Conservation (phyloP, 176 grass and related monocot species). For the Ampelocalamus luodianensis region DNA sequence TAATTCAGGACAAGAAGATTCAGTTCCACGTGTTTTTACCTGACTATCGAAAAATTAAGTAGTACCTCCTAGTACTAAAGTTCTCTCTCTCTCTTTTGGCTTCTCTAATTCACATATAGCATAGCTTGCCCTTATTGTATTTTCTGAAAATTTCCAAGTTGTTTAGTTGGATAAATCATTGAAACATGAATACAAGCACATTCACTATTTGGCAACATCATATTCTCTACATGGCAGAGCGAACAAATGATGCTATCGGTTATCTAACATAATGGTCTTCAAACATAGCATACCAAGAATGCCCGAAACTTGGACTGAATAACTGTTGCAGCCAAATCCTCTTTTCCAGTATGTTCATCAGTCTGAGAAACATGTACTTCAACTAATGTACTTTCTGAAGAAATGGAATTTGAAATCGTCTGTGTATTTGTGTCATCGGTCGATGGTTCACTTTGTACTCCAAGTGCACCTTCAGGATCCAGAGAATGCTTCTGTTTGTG, state of each 20-base stretch:
- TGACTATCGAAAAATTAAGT: slow-evolving; percentile 38
- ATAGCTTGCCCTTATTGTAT: background rate
- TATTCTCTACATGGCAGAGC: background rate
- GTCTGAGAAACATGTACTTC: slow-evolving; percentile 44
- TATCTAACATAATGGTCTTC: background rate
- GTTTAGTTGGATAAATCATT: slow-evolving; percentile 12
- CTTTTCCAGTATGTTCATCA: slow-evolving; percentile 51
- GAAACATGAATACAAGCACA: slow-evolving; percentile 21
- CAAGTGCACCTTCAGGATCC: slow-evolving; percentile 38
- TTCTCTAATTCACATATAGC: slow-evolving; percentile 12
- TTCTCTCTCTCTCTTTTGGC: slow-evolving; percentile 34
- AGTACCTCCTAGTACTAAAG: slow-evolving; percentile 12
- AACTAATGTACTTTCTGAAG: slow-evolving; percentile 44
- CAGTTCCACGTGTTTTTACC: slow-evolving; percentile 16
- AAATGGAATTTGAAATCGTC: slow-evolving; percentile 55
- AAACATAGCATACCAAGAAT: slow-evolving; percentile 78
- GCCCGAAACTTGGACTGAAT: slow-evolving; percentile 87
- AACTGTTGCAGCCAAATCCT: slow-evolving; percentile 76
- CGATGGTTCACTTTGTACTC: slow-evolving; percentile 42
- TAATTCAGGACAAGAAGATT: slow-evolving; percentile 33
- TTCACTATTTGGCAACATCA: slow-evolving; percentile 5
- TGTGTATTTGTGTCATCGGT: slow-evolving; percentile 41
- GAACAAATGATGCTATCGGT: background rate
- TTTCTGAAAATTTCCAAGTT: background rate
- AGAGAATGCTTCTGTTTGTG: slow-evolving; percentile 63